Conservation (phyloP, 192 early-diverging fungal species). For the Mortierella claussenii region DNA sequence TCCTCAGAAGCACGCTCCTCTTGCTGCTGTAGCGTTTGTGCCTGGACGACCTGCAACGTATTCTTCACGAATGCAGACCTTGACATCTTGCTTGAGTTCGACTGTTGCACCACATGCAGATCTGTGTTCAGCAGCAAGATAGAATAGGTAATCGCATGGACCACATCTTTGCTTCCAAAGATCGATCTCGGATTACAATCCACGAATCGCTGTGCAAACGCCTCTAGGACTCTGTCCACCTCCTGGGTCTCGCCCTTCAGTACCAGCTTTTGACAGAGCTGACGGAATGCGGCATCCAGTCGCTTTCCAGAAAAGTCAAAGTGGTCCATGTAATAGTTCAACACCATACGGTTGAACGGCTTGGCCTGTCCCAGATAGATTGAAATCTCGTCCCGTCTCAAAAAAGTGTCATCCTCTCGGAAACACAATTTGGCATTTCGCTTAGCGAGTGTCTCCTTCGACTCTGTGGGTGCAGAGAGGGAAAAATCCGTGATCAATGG, state of each 20-base stretch:
- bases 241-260: constrained; percentile 94
- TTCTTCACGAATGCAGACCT: constrained; percentile 77
- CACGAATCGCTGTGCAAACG: constrained; percentile 84
- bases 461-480: constrained; percentile 7
- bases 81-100: constrained; percentile 73
- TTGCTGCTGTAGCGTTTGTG: constrained; percentile 2
- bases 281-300: constrained; percentile 84
- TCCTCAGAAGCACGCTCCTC: constrained; percentile 8
- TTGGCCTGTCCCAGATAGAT: constrained; percentile 66
- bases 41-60: constrained; percentile 63
- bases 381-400: constrained; percentile 57
- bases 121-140: constrained; percentile 93
- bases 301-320: constrained; percentile 79
- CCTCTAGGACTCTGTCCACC: constrained; percentile 89
- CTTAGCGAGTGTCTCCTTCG: background rate
- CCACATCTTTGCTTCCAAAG: constrained; percentile 72
- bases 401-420: constrained; percentile 57
- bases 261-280: constrained; percentile 79
- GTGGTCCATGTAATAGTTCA: constrained; percentile 78
- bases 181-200: constrained; percentile 79
- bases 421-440: constrained; percentile 36
- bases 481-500: too few species aligned
- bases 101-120: constrained; percentile 84
- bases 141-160: constrained; percentile 90
- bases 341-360: constrained; percentile 63